Percentiles rank a stretch among this genome's conserved stretches.
phyloP scores from a whole-genome alignment of 345 rosid species.

The Laguncularia racemosa region DNA sequence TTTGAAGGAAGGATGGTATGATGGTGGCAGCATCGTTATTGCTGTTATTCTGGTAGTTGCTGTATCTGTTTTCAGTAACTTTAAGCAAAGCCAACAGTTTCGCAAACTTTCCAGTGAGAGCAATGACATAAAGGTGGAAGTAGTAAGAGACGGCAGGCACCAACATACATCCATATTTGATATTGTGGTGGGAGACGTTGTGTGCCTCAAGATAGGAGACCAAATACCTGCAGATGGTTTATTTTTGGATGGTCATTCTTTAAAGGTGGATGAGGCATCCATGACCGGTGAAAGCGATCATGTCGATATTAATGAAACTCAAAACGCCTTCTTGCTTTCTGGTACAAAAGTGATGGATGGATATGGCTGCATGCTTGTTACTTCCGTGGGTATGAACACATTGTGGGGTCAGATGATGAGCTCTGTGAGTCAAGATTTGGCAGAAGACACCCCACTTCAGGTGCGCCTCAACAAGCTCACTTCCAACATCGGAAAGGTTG shows the following conservation, averaged over 20 bases:
- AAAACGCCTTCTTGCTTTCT: conserved; percentile 46
- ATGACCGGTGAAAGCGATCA: too few species aligned
- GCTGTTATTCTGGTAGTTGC: conserved; percentile 41
- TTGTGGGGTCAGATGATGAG: conserved; percentile 76
- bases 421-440: conserved; percentile 27
- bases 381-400: conserved; percentile 68
- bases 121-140: conserved; percentile 43
- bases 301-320: too few species aligned
- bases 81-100: conserved; percentile 38
- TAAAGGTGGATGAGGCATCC: too few species aligned
- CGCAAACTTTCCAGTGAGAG: conserved; percentile 43
- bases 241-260: conserved; percentile 33
- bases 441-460: conserved; percentile 62
- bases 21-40: conserved; percentile 51
- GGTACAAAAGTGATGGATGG: conserved; percentile 52
- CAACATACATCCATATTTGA: conserved; percentile 40
- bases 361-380: conserved; percentile 47
- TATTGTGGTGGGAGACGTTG: conserved; percentile 57
- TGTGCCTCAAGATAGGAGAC: conserved; percentile 43
- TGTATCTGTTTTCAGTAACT: conserved; percentile 45
- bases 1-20: conserved; percentile 48
- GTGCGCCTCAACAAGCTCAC: conserved; percentile 55
- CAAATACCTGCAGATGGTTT: conserved; percentile 64
- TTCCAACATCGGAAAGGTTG: conserved; percentile 49
- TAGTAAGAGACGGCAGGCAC: conserved; percentile 33